Evolutionary conservation across 257 asterid species (phyloP).

Genomic region (Solanum chiquidenum): DNA sequence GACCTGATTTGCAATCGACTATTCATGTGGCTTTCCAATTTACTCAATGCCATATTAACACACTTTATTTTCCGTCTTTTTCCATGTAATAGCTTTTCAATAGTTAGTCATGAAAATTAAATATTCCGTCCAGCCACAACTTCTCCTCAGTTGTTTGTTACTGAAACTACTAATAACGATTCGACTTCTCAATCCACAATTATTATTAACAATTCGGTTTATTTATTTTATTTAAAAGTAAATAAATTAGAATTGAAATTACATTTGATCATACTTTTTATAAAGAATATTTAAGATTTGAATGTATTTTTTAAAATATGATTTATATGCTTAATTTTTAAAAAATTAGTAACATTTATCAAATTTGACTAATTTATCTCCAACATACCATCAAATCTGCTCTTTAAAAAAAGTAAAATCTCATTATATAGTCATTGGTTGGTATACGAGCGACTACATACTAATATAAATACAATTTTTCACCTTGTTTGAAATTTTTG

Average conservation of each 20-base stretch:
- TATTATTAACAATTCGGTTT: background rate
- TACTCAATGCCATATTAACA: background rate
- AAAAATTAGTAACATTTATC: too few relatives aligned
- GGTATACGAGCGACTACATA: too few relatives aligned
- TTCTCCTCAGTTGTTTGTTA: background rate
- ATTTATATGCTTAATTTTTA: too few relatives aligned
- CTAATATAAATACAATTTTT: background rate
- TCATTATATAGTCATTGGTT: too few relatives aligned
- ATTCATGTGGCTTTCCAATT: background rate
- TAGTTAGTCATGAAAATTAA: background rate
- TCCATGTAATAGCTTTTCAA: background rate
- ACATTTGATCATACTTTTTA: too few relatives aligned
- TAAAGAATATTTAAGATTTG: too few relatives aligned
- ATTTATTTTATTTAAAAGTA: too few relatives aligned
- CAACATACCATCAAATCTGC: background rate
- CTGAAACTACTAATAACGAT: background rate
- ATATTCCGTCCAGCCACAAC: background rate
- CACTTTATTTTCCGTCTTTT: background rate
- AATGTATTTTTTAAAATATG: background rate
- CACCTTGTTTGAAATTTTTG: background rate
- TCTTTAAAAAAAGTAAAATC: too few relatives aligned
- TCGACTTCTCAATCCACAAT: background rate
- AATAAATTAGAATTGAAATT: too few relatives aligned
- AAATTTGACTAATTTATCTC: background rate
- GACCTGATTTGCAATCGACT: background rate